Conservation (phyloP, 371 early-diverging fungal genomes). For the Saksenaea oblongispora region DNA sequence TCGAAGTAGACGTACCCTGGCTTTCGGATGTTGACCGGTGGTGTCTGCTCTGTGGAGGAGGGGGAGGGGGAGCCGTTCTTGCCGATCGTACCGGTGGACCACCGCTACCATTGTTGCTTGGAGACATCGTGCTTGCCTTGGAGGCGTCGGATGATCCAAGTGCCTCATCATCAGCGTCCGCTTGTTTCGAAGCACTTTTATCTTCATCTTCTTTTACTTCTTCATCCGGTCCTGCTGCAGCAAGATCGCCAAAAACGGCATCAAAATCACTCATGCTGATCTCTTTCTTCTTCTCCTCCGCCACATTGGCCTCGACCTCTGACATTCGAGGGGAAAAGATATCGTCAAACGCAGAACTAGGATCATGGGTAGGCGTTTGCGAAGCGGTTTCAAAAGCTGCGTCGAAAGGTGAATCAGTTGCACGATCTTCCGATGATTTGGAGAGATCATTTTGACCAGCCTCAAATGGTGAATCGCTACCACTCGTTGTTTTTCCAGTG, state of each 20-base stretch:
- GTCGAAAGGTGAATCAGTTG: constrained; percentile 1
- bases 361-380: neutral
- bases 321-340: constrained; percentile 16
- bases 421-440: neutral
- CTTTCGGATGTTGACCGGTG: constrained; percentile 36
- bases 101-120: neutral
- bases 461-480: neutral
- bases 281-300: neutral
- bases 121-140: constrained; percentile 4
- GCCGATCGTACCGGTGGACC: constrained; percentile 8
- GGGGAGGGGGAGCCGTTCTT: constrained; percentile 30
- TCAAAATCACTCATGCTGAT: constrained; percentile 37
- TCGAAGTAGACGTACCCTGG: constrained; percentile 9
- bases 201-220: constrained; percentile 28
- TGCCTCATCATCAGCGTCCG: neutral
- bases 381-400: constrained; percentile 4
- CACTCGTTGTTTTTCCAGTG: neutral
- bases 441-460: neutral
- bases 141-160: neutral
- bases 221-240: constrained; percentile 13
- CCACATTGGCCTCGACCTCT: constrained; percentile 4
- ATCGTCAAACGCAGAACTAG: constrained; percentile 15
- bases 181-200: neutral
- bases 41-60: constrained; percentile 51
- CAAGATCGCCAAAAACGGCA: constrained; percentile 42